Conservation (phyloP, 352 stramenopile species). For the Phytopythium mirpurense region DNA sequence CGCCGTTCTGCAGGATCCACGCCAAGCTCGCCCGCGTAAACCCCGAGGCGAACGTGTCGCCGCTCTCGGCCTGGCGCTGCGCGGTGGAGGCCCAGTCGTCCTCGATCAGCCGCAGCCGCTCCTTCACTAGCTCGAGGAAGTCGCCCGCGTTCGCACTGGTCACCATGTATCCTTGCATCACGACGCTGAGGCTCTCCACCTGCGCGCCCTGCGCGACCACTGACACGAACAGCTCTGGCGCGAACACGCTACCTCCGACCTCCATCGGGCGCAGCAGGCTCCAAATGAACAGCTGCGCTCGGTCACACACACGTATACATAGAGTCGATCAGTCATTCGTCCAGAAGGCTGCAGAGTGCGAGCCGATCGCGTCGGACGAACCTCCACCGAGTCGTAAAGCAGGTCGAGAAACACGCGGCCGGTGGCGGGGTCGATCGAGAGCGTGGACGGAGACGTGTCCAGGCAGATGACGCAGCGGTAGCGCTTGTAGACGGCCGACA, state of each 20-base stretch:
- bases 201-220: conserved; percentile 77
- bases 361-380: too few species aligned
- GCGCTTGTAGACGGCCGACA: conserved; percentile 61
- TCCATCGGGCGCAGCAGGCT: conserved; percentile 55
- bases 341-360: too few species aligned
- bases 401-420: conserved; percentile 77
- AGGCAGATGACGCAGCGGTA: conserved; percentile 84
- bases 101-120: conserved; percentile 77
- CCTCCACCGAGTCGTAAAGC: conserved; percentile 72
- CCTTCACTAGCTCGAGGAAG: conserved; percentile 65
- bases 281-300: conserved; percentile 80
- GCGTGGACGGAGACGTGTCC: conserved; percentile 75
- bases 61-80: conserved; percentile 19
- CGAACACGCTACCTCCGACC: conserved; percentile 40
- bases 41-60: not conserved
- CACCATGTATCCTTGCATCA: conserved; percentile 80
- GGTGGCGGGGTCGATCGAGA: conserved; percentile 72
- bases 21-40: conserved; percentile 46
- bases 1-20: conserved; percentile 79
- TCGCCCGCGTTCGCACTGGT: conserved; percentile 41
- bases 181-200: conserved; percentile 74
- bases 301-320: not conserved
- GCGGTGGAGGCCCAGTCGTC: conserved; percentile 66
- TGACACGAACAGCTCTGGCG: conserved; percentile 70
- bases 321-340: conserved; percentile 1